Base-by-base conservation (phyloP, 2,329 filamentous ascomycete genomes). In the Claviceps paspali region DNA sequence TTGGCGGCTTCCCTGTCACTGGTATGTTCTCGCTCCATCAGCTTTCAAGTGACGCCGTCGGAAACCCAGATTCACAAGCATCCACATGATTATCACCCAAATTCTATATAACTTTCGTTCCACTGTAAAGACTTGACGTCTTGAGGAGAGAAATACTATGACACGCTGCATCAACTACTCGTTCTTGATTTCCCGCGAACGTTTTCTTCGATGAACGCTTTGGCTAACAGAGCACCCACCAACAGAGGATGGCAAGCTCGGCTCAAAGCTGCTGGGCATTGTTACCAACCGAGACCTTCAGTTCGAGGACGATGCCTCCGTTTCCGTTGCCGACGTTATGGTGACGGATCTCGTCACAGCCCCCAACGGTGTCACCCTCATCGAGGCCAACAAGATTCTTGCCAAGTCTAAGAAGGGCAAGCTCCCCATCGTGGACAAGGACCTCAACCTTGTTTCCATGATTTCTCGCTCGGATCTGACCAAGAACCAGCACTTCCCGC, bases 101-200 rank as follows among this genome's bases (percentile, higher is more conserved):
- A 67, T 70, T 70, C n/a, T 73, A 11, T 65, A 67, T 95, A 96
- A 96, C 91, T 98, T 98, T 98, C 91, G 91, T 98, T 98, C 91
- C 88, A 88, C 91, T 85, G 84, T 73, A 92, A 79, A 75, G 81
- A 82, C 79, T 72, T 44, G 73, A 33, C 73, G 82, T 84, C 72
- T 68, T 94, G 86, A 74, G 84, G 86, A 94, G 63, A 46, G 42
- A 35, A 42, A 46, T 55, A 53, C 47, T 52, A 56, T 55, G 57
- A 63, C 43, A n/a, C 17, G 23, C 41, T 45, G 47, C 43, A 44
- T 41, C 34, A 27, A 37, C 40, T 40, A 24, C 41, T 47, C 39
- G 6, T 24, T 28, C 7, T 19, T 11, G 29, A 1, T 18, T 21
- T 23, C 7, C 11, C n/a, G n/a, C n/a, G n/a, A 5, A 24, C 5